phyloP scores from a whole-genome alignment of 352 stramenopile genomes.

The Aphanomyces invadans region DNA sequence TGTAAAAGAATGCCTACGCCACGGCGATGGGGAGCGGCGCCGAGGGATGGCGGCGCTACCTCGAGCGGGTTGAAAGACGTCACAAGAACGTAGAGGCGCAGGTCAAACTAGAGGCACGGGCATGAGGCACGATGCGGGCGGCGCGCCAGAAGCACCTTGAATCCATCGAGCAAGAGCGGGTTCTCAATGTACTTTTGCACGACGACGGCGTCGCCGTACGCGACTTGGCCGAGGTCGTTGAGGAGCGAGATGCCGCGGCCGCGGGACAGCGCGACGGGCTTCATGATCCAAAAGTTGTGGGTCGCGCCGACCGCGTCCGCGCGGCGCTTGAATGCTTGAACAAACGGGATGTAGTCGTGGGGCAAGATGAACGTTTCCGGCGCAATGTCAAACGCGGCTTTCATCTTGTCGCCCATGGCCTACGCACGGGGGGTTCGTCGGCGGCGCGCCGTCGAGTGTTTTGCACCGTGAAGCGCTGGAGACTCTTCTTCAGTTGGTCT shows the following conservation, averaged over 20 bases:
- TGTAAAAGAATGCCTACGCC: constrained; percentile 85
- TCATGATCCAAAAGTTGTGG: constrained; percentile 94
- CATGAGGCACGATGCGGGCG: background rate
- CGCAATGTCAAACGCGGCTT: constrained; percentile 79
- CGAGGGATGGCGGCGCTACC: background rate
- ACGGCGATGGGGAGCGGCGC: background rate
- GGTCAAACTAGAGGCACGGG: constrained; percentile 42
- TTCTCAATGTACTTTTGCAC: constrained; percentile 87
- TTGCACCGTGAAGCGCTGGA: constrained; percentile 28
- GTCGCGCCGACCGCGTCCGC: constrained; percentile 14
- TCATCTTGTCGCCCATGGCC: constrained; percentile 38
- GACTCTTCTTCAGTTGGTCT: constrained; percentile 87
- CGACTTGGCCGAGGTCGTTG: constrained; percentile 77
- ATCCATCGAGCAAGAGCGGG: constrained; percentile 82
- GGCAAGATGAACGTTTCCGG: constrained; percentile 90
- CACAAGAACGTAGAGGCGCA: constrained; percentile 91
- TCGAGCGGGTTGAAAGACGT: constrained; percentile 91
- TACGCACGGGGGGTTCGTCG: constrained; percentile 11
- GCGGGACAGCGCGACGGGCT: constrained; percentile 85
- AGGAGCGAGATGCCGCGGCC: constrained; percentile 90
- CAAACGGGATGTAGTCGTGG: constrained; percentile 87
- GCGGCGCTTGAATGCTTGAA: constrained; percentile 73
- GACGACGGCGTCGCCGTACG: constrained; percentile 84
- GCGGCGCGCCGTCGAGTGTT: constrained; percentile 31
- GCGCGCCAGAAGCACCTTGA: constrained; percentile 50